Percentiles rank a stretch among this genome's conserved stretches.
Conservation (phyloP, 2,329 filamentous ascomycete genomes). For the Xylaria sp. region DNA sequence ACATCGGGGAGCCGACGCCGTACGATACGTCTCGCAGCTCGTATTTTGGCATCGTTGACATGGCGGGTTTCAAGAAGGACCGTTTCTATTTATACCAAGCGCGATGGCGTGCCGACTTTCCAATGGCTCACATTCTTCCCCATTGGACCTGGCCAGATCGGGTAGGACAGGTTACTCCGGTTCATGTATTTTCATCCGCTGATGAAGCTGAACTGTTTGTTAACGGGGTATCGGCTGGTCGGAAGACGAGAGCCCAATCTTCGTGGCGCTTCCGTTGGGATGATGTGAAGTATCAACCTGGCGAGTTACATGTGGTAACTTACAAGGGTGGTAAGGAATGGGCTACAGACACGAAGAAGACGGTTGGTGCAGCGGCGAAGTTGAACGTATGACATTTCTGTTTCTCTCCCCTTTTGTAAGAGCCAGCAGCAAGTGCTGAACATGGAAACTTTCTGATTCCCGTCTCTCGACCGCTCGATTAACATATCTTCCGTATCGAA, state of each 20-base stretch:
- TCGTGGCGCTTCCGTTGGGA: constrained; percentile 66
- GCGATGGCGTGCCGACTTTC: constrained; percentile 60
- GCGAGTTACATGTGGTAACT: constrained; percentile 58
- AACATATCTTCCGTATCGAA: neutral
- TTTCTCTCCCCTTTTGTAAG: neutral
- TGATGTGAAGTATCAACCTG: constrained; percentile 58
- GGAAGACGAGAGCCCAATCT: constrained; percentile 48
- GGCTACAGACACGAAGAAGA: constrained; percentile 56
- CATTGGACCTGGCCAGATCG: constrained; percentile 66
- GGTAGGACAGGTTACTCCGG: constrained; percentile 59
- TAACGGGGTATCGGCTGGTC: constrained; percentile 59
- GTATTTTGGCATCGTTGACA: constrained; percentile 67
- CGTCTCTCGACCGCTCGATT: neutral
- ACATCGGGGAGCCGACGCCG: constrained; percentile 62
- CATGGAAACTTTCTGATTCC: neutral
- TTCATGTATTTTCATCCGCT: constrained; percentile 63
- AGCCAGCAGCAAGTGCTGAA: neutral
- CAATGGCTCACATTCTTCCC: constrained; percentile 63
- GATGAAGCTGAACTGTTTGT: constrained; percentile 66
- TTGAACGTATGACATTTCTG: constrained; percentile 42
- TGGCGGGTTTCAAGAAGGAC: constrained; percentile 67
- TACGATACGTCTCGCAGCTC: constrained; percentile 60
- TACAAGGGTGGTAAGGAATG: constrained; percentile 60
- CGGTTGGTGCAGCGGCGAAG: constrained; percentile 53
- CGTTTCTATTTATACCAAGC: constrained; percentile 65